These are phyloP conservation scores for Vanrija pseudolonga DNA, from an alignment of 1,284 basidiomycete species.

Conservation along the genomic window DNA sequence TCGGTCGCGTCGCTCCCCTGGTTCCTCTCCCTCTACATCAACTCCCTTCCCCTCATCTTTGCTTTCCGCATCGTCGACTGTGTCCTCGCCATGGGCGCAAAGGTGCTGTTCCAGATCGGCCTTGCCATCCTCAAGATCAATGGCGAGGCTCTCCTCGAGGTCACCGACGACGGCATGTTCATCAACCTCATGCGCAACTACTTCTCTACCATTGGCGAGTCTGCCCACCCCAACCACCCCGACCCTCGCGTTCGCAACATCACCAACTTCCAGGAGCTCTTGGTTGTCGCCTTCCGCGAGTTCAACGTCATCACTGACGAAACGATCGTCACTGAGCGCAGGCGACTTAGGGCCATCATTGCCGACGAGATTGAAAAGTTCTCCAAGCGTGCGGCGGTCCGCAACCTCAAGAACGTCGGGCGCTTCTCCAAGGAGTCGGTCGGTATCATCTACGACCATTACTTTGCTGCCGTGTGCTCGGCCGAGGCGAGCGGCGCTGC, in stretches of 20 bases:
- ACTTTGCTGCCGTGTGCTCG: slow-evolving; percentile 82
- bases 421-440: slow-evolving; percentile 84
- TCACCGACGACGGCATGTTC: slow-evolving; percentile 96
- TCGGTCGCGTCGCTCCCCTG: slow-evolving; percentile 96
- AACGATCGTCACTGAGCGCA: slow-evolving; percentile 82
- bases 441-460: slow-evolving; percentile 84
- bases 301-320: slow-evolving; percentile 97
- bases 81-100: slow-evolving; percentile 98
- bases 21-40: slow-evolving; percentile 95
- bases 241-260: slow-evolving; percentile 91
- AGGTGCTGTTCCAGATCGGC: slow-evolving; percentile 84
- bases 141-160: slow-evolving; percentile 85
- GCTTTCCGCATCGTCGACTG: slow-evolving; percentile 98
- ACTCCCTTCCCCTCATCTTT: slow-evolving; percentile 99
- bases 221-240: slow-evolving; percentile 83
- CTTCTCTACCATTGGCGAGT: slow-evolving; percentile 88
- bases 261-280: slow-evolving; percentile 95
- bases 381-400: slow-evolving; percentile 87
- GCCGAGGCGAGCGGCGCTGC: slow-evolving; percentile 50
- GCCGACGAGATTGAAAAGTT: slow-evolving; percentile 92
- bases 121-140: slow-evolving; percentile 96
- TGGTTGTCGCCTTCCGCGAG: slow-evolving; percentile 93
- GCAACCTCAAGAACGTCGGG: slow-evolving; percentile 79
- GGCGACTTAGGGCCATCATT: slow-evolving; percentile 82
- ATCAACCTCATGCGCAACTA: slow-evolving; percentile 93